These are phyloP conservation scores for Chalciporus piperatoides DNA, from an alignment of 1,284 basidiomycete genomes.

Conservation along the genomic window DNA sequence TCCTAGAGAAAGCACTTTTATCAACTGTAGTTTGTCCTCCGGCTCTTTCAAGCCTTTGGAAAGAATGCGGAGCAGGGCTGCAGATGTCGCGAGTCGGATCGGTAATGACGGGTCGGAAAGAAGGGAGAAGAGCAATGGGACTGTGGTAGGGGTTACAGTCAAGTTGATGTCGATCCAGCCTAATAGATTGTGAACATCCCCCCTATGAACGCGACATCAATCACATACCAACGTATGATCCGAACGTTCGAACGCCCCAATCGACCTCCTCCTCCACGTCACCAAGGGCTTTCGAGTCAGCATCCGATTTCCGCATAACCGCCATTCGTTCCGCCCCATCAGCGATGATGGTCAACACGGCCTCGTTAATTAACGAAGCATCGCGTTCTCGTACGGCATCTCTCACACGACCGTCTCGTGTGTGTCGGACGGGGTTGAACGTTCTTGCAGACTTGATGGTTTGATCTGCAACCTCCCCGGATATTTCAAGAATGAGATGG, in stretches of 20 bases:
- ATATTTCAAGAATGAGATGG: constrained; percentile 86
- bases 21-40: constrained; percentile 84
- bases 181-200: constrained; percentile 33
- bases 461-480: constrained; percentile 89
- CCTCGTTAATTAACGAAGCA: constrained; percentile 83
- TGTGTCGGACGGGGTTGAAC: constrained; percentile 66
- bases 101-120: constrained; percentile 77
- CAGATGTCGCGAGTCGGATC: constrained; percentile 82
- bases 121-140: constrained; percentile 82
- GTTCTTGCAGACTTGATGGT: constrained; percentile 81
- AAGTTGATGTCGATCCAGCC: constrained; percentile 99
- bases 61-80: constrained; percentile 79
- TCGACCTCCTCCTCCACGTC: constrained; percentile 80
- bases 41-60: constrained; percentile 94
- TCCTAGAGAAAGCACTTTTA: constrained; percentile 85
- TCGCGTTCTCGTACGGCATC: constrained; percentile 91
- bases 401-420: constrained; percentile 77
- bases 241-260: constrained; percentile 87
- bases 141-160: constrained; percentile 87
- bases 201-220: not conserved
- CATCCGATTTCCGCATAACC: constrained; percentile 49
- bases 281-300: constrained; percentile 48
- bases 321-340: constrained; percentile 66
- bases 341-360: constrained; percentile 80
- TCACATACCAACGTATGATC: constrained; percentile 88